Evolutionary conservation across 2,329 filamentous ascomycete genomes (phyloP).

Genomic region (Fusarium succisae): DNA sequence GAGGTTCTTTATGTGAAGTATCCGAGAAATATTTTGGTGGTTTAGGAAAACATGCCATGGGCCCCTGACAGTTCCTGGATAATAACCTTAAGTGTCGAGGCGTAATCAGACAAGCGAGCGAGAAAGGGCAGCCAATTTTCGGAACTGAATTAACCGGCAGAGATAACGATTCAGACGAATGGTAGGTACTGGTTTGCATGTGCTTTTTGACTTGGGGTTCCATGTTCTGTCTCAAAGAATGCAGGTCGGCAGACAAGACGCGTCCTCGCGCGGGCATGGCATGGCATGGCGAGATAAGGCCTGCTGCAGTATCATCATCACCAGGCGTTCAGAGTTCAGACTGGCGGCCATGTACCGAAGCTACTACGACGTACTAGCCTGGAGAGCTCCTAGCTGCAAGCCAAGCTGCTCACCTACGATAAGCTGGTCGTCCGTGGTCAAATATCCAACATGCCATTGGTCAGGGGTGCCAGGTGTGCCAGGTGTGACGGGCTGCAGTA

Average conservation of each 20-base stretch:
- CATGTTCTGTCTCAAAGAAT: conserved; percentile 24
- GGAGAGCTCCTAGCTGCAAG: conserved; percentile 35
- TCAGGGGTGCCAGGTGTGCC: background rate
- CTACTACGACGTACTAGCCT: conserved; percentile 18
- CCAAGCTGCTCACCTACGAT: conserved; percentile 38
- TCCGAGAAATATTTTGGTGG: background rate
- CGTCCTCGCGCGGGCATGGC: conserved; percentile 17
- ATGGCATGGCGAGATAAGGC: conserved; percentile 39
- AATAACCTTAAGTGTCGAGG: background rate
- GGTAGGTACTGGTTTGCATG: background rate
- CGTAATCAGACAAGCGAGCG: conserved; percentile 19
- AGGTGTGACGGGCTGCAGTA: conserved; percentile 16
- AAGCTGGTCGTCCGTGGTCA: conserved; percentile 32
- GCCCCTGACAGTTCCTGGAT: conserved; percentile 1
- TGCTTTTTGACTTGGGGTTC: conserved; percentile 2
- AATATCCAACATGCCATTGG: conserved; percentile 37
- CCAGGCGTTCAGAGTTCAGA: conserved; percentile 12
- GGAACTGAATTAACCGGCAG: conserved; percentile 2
- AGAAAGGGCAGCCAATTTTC: conserved; percentile 1
- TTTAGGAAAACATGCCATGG: background rate
- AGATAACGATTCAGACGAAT: conserved; percentile 19
- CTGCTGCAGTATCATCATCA: conserved; percentile 14
- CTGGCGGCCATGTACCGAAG: conserved; percentile 26
- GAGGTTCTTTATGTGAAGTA: background rate
- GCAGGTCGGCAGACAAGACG: background rate